Evolutionary conservation across 140 eudicot species (phyloP).

Genomic region (Bidens hawaiensis): DNA sequence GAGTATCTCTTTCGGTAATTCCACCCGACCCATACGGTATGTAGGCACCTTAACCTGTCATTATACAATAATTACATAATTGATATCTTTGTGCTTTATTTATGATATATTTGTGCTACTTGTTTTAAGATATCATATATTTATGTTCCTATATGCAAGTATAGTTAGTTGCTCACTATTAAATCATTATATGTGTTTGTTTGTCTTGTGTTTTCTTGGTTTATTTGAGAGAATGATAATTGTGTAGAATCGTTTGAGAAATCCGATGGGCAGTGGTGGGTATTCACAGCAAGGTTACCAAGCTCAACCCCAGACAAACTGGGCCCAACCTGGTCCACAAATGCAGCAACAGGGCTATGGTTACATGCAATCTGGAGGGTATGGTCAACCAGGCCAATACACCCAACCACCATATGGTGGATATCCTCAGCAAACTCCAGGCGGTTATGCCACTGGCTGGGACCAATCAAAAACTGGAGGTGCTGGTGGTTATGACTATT

Average conservation of each 20-base stretch:
- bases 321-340: constrained; percentile 69
- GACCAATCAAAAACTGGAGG: constrained; percentile 57
- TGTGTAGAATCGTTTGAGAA: constrained; percentile 88
- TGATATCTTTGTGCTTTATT: constrained; percentile 12
- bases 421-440: constrained; percentile 72
- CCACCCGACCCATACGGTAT: constrained; percentile 79
- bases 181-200: constrained; percentile 2
- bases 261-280: constrained; percentile 67
- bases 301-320: constrained; percentile 70
- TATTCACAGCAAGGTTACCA: constrained; percentile 94
- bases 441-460: constrained; percentile 75
- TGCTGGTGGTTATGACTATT: constrained; percentile 71
- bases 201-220: constrained; percentile 26
- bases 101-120: constrained; percentile 27
- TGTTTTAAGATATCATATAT: constrained; percentile 12
- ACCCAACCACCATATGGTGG: constrained; percentile 62
- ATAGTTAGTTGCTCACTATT: neutral
- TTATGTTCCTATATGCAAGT: constrained; percentile 20
- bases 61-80: constrained; percentile 30
- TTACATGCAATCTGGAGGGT: constrained; percentile 75
- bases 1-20: constrained; percentile 61
- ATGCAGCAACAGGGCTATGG: constrained; percentile 82
- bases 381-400: constrained; percentile 65
- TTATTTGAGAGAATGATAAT: constrained; percentile 38
- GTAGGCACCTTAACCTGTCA: constrained; percentile 77